Percentiles rank a stretch among this genome's conserved stretches.
Conservation (phyloP, 257 asterid genomes). For the Solanum etuberosum region DNA sequence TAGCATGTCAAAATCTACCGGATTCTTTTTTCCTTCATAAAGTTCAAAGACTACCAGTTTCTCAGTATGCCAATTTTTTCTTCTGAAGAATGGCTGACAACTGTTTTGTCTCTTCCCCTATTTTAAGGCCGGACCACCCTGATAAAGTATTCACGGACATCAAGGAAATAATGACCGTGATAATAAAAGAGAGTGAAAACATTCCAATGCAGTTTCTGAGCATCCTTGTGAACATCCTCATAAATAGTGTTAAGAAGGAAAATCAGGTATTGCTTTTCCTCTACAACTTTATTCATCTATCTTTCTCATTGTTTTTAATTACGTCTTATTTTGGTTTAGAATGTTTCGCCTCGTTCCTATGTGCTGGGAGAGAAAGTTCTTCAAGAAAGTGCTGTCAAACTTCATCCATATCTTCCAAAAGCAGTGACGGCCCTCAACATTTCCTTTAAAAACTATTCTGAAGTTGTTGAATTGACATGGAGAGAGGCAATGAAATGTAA, state of each 20-base stretch:
- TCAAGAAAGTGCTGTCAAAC: neutral
- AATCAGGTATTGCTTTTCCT: slow-evolving; percentile 25
- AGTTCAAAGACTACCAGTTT: neutral
- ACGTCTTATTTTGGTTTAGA: slow-evolving; percentile 6
- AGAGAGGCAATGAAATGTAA: neutral
- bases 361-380: slow-evolving; percentile 8
- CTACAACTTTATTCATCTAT: neutral
- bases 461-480: slow-evolving; percentile 1
- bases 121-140: slow-evolving; percentile 34
- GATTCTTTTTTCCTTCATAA: neutral
- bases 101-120: neutral
- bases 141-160: slow-evolving; percentile 22
- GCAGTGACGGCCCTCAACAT: neutral
- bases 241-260: slow-evolving; percentile 36
- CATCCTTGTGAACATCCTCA: slow-evolving; percentile 15
- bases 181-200: slow-evolving; percentile 38
- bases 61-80: neutral
- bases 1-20: neutral
- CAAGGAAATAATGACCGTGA: slow-evolving; percentile 37
- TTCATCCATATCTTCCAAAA: neutral
- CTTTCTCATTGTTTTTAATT: neutral
- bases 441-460: neutral
- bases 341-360: slow-evolving; percentile 2
- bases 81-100: neutral
- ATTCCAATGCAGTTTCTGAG: slow-evolving; percentile 37